These are phyloP conservation scores for Tremella yokohamensis DNA, from an alignment of 768 basidiomycete genomes.

Conservation along the genomic window DNA sequence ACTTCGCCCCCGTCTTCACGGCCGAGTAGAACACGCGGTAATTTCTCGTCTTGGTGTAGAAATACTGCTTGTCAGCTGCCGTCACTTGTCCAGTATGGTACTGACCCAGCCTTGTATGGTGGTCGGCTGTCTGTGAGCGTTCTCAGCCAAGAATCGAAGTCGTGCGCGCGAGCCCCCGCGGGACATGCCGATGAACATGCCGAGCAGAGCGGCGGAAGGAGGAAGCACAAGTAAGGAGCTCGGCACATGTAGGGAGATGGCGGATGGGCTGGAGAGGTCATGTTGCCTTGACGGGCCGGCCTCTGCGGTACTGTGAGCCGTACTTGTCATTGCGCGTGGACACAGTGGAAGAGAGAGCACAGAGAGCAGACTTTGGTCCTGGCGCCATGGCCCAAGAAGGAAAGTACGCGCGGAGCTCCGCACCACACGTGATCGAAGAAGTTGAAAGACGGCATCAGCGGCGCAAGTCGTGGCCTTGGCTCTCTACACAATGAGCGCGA, in stretches of 20 bases:
- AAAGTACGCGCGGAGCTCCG: no score
- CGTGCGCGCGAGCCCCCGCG: constrained; percentile 45
- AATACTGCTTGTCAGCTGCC: constrained; percentile 34
- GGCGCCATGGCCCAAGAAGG: no score
- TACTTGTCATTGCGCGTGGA: no score
- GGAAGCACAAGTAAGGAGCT: constrained; percentile 40
- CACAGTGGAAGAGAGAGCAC: no score
- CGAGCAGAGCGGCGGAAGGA: constrained; percentile 39
- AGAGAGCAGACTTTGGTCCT: no score
- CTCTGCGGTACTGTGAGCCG: not conserved
- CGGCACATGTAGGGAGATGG: constrained; percentile 33
- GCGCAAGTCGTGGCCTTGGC: no score
- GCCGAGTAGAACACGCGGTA: constrained; percentile 44
- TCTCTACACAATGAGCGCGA: no score
- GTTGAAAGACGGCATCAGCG: no score
- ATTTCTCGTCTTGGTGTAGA: constrained; percentile 50
- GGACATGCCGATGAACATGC: constrained; percentile 42
- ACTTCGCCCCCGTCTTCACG: constrained; percentile 32
- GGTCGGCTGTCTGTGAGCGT: constrained; percentile 47
- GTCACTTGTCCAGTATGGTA: not conserved
- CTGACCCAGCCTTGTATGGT: constrained; percentile 50
- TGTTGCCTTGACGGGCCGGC: not conserved
- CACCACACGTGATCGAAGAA: no score
- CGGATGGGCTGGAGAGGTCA: constrained; percentile 6
- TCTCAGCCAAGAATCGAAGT: constrained; percentile 49